Evolutionary conservation across 2,329 filamentous ascomycete genomes (phyloP).

Genomic region (Aphanoascus verrucosus): DNA sequence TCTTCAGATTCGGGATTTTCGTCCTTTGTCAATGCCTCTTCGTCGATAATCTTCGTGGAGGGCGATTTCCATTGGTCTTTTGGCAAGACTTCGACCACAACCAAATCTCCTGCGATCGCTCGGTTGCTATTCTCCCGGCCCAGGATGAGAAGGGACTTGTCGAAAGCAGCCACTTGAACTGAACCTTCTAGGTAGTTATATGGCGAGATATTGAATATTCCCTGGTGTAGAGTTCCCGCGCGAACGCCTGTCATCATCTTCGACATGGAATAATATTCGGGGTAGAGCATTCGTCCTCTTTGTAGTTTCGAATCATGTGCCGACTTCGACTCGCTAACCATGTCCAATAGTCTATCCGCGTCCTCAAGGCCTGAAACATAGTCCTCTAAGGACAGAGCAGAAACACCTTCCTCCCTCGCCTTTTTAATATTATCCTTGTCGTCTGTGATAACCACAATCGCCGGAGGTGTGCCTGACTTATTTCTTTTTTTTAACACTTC

Average conservation of each 20-base stretch:
- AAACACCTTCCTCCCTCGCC: conserved; percentile 63
- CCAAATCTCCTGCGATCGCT: conserved; percentile 79
- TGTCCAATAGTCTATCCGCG: conserved; percentile 75
- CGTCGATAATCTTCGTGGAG: conserved; percentile 90
- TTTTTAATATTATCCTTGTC: conserved; percentile 80
- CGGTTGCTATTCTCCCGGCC: conserved; percentile 95
- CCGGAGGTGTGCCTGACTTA: conserved; percentile 51
- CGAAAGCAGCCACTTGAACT: conserved; percentile 79
- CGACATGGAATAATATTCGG: conserved; percentile 79
- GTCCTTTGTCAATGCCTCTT: conserved; percentile 81
- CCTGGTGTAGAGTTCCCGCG: conserved; percentile 80
- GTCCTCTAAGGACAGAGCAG: conserved; percentile 56
- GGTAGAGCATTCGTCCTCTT: conserved; percentile 65
- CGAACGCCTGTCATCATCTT: conserved; percentile 92
- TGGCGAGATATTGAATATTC: conserved; percentile 87
- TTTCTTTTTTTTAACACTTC: conserved; percentile 45
- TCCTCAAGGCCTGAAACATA: conserved; percentile 81
- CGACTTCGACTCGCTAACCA: conserved; percentile 75
- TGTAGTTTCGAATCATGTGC: conserved; percentile 53
- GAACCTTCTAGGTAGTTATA: conserved; percentile 97
- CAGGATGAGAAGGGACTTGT: conserved; percentile 75
- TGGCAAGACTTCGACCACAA: conserved; percentile 85
- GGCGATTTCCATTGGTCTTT: conserved; percentile 96
- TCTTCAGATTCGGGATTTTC: conserved; percentile 81
- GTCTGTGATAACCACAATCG: conserved; percentile 87